These are phyloP conservation scores for Kokia cookei DNA, from an alignment of 441 rosid genomes.

Conservation along the genomic window DNA sequence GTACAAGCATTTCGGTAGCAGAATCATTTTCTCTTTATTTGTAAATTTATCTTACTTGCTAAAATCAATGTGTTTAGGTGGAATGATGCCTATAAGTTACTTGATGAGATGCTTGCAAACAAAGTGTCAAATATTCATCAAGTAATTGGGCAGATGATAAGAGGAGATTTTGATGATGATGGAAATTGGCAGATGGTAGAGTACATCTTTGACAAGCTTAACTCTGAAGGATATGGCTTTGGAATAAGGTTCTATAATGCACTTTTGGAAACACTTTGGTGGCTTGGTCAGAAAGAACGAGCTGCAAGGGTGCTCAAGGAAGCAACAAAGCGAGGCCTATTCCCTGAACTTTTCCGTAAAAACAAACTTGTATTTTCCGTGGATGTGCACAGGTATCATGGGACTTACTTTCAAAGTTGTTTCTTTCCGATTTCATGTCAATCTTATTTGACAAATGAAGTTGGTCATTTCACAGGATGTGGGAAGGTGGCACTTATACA, in stretches of 20 bases:
- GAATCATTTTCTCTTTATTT: neutral
- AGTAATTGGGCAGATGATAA: conserved; percentile 89
- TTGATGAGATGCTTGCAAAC: conserved; percentile 74
- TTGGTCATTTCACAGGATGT: conserved; percentile 57
- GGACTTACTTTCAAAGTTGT: neutral
- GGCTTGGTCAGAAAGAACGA: conserved; percentile 86
- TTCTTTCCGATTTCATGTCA: neutral
- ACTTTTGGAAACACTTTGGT: conserved; percentile 93
- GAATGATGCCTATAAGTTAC: conserved; percentile 68
- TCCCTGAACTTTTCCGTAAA: conserved; percentile 81
- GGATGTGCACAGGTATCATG: conserved; percentile 75
- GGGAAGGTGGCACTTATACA: conserved; percentile 79
- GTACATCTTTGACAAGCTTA: conserved; percentile 80
- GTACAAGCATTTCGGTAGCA: neutral
- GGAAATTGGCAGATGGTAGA: conserved; percentile 95
- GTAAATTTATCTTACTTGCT: conserved; percentile 9
- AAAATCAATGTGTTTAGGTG: conserved; percentile 43
- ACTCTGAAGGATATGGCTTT: conserved; percentile 82
- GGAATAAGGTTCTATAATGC: conserved; percentile 91
- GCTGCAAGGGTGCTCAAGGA: conserved; percentile 82
- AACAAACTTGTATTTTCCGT: conserved; percentile 87
- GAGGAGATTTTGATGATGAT: conserved; percentile 81
- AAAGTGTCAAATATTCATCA: conserved; percentile 79
- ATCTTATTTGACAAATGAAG: conserved; percentile 11
- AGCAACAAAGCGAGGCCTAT: conserved; percentile 78